Evolutionary conservation across 768 basidiomycete species (phyloP).

Genomic region (Termitomyces sp.): DNA sequence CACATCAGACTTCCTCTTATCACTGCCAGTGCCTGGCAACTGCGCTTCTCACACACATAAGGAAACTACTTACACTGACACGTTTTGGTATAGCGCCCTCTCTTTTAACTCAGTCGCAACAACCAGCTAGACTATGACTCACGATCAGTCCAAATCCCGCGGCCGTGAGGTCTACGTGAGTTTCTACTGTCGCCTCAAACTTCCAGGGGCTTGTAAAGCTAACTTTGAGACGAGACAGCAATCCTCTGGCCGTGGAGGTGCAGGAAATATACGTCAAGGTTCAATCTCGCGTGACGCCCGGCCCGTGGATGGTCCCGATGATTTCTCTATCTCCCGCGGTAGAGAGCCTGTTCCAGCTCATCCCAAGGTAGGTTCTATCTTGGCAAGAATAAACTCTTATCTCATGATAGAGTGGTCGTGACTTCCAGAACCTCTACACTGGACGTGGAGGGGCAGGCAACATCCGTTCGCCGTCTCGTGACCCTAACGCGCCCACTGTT

Average conservation of each 20-base stretch:
- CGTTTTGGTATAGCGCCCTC: neutral
- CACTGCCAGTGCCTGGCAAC: slow-evolving; percentile 3
- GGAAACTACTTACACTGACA: neutral
- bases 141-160: slow-evolving; percentile 48
- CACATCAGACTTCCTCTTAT: slow-evolving; percentile 5
- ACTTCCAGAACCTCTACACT: slow-evolving; percentile 38
- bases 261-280: slow-evolving; percentile 57
- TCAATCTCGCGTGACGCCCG: slow-evolving; percentile 41
- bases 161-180: slow-evolving; percentile 57
- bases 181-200: slow-evolving; percentile 7
- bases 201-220: neutral
- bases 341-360: slow-evolving; percentile 43
- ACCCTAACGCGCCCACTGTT: slow-evolving; percentile 20
- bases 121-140: slow-evolving; percentile 14
- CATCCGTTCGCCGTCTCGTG: slow-evolving; percentile 73
- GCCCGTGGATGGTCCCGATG: slow-evolving; percentile 42
- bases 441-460: slow-evolving; percentile 87
- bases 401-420: neutral
- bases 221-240: slow-evolving; percentile 23
- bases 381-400: neutral
- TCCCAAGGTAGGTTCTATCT: slow-evolving; percentile 24
- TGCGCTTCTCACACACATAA: neutral
- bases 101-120: neutral
- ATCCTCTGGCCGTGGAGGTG: slow-evolving; percentile 64
- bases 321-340: slow-evolving; percentile 53